Conservation (phyloP, 208 protist genomes). For the Trypanosoma rangeli region DNA sequence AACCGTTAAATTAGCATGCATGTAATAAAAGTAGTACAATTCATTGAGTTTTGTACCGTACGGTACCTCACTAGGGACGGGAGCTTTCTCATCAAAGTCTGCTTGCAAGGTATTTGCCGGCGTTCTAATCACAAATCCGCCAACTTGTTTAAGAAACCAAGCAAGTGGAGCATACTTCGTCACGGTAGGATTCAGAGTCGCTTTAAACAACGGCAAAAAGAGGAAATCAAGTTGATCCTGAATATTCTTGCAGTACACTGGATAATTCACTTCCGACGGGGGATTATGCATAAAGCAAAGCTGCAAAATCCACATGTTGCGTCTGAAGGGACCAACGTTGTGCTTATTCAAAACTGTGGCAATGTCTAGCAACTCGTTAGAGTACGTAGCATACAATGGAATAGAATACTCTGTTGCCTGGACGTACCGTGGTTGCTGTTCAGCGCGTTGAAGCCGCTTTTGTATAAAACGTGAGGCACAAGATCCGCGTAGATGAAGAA, state of each 20-base stretch:
- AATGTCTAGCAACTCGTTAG: conserved; percentile 58
- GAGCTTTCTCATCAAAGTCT: conserved; percentile 61
- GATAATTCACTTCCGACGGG: conserved; percentile 37
- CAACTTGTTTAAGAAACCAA: conserved; percentile 91
- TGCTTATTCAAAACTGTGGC: conserved; percentile 55
- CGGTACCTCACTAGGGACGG: conserved; percentile 60
- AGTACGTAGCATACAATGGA: conserved; percentile 73
- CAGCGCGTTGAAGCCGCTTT: conserved; percentile 49
- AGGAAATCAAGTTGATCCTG: conserved; percentile 96
- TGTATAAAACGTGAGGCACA: conserved; percentile 59
- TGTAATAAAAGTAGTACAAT: conserved; percentile 97
- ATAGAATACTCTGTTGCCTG: conserved; percentile 85
- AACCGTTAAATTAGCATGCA: conserved; percentile 96
- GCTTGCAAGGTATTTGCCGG: conserved; percentile 38
- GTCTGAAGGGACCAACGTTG: conserved; percentile 64
- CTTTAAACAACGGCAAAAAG: conserved; percentile 97
- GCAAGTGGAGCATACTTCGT: conserved; percentile 78
- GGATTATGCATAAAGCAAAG: conserved; percentile 77
- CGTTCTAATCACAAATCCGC: conserved; percentile 87
- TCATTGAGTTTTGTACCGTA: conserved; percentile 92
- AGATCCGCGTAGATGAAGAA: conserved; percentile 60
- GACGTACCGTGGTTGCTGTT: conserved; percentile 40
- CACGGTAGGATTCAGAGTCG: conserved; percentile 82
- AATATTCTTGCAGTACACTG: conserved; percentile 76
- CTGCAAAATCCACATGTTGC: conserved; percentile 95